Conservation (phyloP, 2,329 filamentous ascomycete species). For the Penicillium griseofulvum region DNA sequence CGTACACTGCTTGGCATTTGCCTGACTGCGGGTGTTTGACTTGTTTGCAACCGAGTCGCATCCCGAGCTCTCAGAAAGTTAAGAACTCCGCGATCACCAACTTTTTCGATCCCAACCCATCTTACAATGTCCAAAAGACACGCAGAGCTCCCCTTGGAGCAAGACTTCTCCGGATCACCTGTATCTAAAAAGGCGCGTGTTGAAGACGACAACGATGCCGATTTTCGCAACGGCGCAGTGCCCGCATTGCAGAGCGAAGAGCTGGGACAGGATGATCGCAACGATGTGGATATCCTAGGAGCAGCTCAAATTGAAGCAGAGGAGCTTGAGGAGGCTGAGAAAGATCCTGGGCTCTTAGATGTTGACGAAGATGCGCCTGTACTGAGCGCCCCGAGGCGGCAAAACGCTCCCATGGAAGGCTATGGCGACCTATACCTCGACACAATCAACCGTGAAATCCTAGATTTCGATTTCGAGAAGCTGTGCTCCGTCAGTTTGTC, state of each 20-base stretch:
- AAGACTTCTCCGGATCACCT: conserved; percentile 39
- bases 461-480: conserved; percentile 99
- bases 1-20: background rate
- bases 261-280: conserved; percentile 37
- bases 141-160: conserved; percentile 45
- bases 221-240: conserved; percentile 24
- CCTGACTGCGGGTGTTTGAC: conserved; percentile 14
- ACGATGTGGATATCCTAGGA: conserved; percentile 47
- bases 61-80: conserved; percentile 18
- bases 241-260: conserved; percentile 29
- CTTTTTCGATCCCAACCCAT: conserved; percentile 8
- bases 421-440: conserved; percentile 97
- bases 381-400: conserved; percentile 53
- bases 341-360: conserved; percentile 31
- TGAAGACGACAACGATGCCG: conserved; percentile 33
- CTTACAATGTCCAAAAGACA: conserved; percentile 48
- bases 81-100: conserved; percentile 19
- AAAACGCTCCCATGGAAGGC: conserved; percentile 76
- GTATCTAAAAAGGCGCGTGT: conserved; percentile 46
- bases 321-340: conserved; percentile 34
- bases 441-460: conserved; percentile 86
- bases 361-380: conserved; percentile 38
- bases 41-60: conserved; percentile 22
- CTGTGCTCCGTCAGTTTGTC: conserved; percentile 92
- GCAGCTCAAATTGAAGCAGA: conserved; percentile 69